Base-by-base conservation (phyloP, 768 basidiomycete genomes). In the Suillus alpinus region DNA sequence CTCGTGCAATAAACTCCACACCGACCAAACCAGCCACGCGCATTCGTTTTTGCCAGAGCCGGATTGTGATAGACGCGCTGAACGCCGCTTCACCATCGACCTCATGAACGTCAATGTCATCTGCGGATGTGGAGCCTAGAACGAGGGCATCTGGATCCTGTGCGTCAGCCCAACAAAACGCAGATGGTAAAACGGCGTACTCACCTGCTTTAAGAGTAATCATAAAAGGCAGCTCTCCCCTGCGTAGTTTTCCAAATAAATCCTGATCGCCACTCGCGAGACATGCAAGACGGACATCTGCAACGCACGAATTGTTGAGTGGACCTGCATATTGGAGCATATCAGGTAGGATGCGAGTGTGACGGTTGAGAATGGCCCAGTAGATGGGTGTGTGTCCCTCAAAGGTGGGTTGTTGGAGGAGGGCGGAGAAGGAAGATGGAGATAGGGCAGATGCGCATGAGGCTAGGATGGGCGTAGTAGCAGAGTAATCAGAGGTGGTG, bases 1-100 rank as follows among this genome's bases (percentile, higher is more conserved):
- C 81, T 70, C 77, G 73, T 7, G 88, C 87, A 58, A 91, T 86
- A 62, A 91, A 91, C 61, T 91, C 88, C 18, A 88, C 67, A 6
- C 63, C 66, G 41, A 89, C 80, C 20, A 73, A 59, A 60, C 81
- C 81, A 26, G 83, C 78, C 14, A 89, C 80, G 29, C 83, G 76
- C 87, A 92, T 87, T n/a, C 89, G 79, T 65, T 84, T 86, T 69
- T 88, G 86, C 71, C 89, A 91, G 46, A 82, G 52, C 10, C 34
- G 8, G 0, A 37, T 53, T 37, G 37, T 23, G 14, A 53, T 53
- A 10, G 23, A 36, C 9, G 78, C 84, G 0, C 76, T 79, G 61
- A 91, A 92, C 0, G 81, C 75, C 0, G 81, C 82, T 50, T 83
- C 80, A 0, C 78, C 77, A 0, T 73, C 72, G 4, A 83, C 63